Conservation (phyloP, 1,139 yeast genomes). For the Taphrina sp. region DNA sequence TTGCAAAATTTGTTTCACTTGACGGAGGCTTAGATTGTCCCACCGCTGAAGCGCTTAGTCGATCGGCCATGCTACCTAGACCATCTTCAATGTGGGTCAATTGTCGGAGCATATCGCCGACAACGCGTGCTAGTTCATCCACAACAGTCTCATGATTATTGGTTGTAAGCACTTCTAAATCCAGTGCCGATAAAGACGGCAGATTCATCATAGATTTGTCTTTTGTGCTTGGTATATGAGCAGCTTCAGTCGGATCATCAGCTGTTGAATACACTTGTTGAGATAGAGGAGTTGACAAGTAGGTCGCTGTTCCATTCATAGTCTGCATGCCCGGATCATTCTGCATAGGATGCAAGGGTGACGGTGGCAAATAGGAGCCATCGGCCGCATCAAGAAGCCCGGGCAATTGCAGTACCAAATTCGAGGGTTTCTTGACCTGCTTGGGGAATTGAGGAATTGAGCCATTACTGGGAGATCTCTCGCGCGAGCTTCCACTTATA, state of each 20-base stretch:
- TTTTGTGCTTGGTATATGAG: background rate
- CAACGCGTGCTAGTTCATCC: constrained; percentile 16
- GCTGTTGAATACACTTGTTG: background rate
- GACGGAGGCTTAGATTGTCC: too few species aligned
- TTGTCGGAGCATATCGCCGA: constrained; percentile 17
- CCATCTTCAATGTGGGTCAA: constrained; percentile 18
- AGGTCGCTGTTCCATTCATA: background rate
- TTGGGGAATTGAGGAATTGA: background rate
- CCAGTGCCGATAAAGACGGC: constrained; percentile 8
- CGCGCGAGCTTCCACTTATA: background rate
- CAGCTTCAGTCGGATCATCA: background rate
- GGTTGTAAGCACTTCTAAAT: constrained; percentile 16
- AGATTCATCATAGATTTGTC: background rate
- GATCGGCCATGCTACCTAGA: constrained; percentile 19
- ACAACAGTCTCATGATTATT: constrained; percentile 17
- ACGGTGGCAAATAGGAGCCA: constrained; percentile 8
- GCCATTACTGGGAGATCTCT: constrained; percentile 6
- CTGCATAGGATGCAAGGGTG: constrained; percentile 7
- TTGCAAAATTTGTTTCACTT: too few species aligned
- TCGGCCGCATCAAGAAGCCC: background rate
- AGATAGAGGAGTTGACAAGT: background rate
- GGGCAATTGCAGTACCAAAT: constrained; percentile 8
- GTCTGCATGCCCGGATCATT: background rate
- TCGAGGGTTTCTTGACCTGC: constrained; percentile 20
- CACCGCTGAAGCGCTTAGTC: too few species aligned